Evolutionary conservation across 129 eudicot genomes (phyloP), one percentile per base, ranked within the genome.

Genomic region (Artemisia argyi): DNA sequence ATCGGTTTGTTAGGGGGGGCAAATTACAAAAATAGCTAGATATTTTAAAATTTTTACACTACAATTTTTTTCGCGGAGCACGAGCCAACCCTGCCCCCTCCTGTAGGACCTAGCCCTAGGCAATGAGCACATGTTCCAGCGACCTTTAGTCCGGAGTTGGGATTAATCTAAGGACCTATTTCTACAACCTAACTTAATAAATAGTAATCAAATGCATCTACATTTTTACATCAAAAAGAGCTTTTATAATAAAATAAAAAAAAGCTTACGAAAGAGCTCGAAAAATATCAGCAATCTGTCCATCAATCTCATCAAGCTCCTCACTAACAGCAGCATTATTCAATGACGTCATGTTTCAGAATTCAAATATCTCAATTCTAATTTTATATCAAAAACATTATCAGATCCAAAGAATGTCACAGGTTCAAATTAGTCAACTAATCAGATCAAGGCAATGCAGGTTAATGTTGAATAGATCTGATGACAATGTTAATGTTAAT

Each of bases 301-400:
- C 98, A 28, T 94, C 93, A 73, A 94, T 85, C 89, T 90, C 96
- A 61, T 84, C 96, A 59, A 94, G 91, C 87, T 88, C 93, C 82
- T 94, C 98, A 80, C 93, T 90, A 4, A 88, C 73, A 55, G 73
- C 81, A 61, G 92, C 85, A 73, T 35, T 35, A 35, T 84, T 82
- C 68, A 87, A 83, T 75, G 82, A 70, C 77, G 84, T 79, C 93
- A 90, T 87, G 46, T 46, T 28, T 68, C 80, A 68, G 19, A 28
- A 26, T 14, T 49, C 28, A n/a, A n/a, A n/a, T n/a, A 28, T 68
- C 59, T 51, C 62, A 67, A 58, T 50, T 35, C 32, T 53, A 54
- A 49, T 50, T 56, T 20, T 28, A 77, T 48, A 76, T 50, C 71
- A 77, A 53, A 69, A 73, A 65, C 46, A 39, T 39, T 7, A 39